Conservation (phyloP, 371 early-diverging fungal genomes). For the Rhizopus stolonifer region DNA sequence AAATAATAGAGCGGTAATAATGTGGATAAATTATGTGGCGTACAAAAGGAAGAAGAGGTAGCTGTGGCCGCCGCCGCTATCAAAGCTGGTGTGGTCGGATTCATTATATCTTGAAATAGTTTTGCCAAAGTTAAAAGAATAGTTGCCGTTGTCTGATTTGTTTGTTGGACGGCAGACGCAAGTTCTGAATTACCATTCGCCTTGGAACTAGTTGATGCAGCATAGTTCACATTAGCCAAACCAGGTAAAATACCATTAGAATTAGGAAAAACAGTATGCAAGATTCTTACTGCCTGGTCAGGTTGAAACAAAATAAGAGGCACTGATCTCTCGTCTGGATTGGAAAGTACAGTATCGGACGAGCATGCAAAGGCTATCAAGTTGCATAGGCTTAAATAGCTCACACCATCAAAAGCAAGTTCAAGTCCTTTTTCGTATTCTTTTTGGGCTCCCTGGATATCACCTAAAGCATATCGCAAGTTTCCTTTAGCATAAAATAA, state of each 20-base stretch:
- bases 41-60: constrained; percentile 28
- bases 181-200: constrained; percentile 18
- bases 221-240: constrained; percentile 17
- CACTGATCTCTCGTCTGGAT: constrained; percentile 9
- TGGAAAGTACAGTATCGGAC: constrained; percentile 12
- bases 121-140: constrained; percentile 84
- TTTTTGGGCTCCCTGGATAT: constrained; percentile 67
- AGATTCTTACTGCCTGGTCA: constrained; percentile 61
- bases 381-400: constrained; percentile 57
- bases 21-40: constrained; percentile 59
- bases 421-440: constrained; percentile 82
- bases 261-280: constrained; percentile 59
- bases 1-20: constrained; percentile 83
- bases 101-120: constrained; percentile 78
- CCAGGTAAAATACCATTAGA: constrained; percentile 68
- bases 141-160: constrained; percentile 76
- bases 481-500: constrained; percentile 87
- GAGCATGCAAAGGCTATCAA: constrained; percentile 39
- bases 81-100: constrained; percentile 43
- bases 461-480: constrained; percentile 73
- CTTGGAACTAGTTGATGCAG: neutral
- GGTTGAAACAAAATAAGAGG: constrained; percentile 67
- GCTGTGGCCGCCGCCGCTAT: constrained; percentile 42
- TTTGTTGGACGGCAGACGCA: constrained; percentile 49
- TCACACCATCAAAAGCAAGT: constrained; percentile 73